Base-by-base conservation (phyloP, 345 rosid species). In the Sapria himalayana region DNA sequence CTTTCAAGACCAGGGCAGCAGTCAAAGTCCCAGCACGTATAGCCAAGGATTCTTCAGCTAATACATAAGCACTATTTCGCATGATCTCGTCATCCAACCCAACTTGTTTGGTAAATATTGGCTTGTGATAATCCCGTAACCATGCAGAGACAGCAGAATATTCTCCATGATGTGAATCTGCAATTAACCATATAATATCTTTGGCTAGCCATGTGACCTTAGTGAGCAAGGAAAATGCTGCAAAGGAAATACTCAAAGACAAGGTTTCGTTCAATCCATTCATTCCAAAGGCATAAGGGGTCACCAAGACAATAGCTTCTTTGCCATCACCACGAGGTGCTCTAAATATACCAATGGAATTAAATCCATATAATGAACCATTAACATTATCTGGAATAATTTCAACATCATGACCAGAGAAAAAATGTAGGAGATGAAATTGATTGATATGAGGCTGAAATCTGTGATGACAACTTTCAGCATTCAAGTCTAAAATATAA, bases 241-340 rank as follows among this genome's bases (percentile, higher is more conserved):
- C 55, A 49, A 65, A 74, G 4, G 62, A 70, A 45, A 76, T 57
- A 46, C 86, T 85, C 41, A 79, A 33, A 48, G 98, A 74, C 51
- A 79, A 49, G 38, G 57, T 53, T 46, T 72, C 84, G 16, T 45
- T 50, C 12, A 37, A 39, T 41, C 65, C 66, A 58, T 58, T 75
- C 56, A 59, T 74, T 31, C 35, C 21, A 58, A 57, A 63, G 48
- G 74, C 64, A 60, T 66, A 89, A 37, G 94, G 95, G 33, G 95
- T 79, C 41, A 76, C 93, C 71, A 89, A 60, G 23, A 82, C 93
- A 37, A 89, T 72, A 64, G 89, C 67, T 66, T 89, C 95, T 50
- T 79, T 89, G 34, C 95, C 93, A 33, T 89, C 98, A 55, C 84
- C 93, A 32, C 70, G 91, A 23, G 93, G 77, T 27, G 98, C 98